Conservation (phyloP, 345 rosid species). For the Cochlearia excelsa region DNA sequence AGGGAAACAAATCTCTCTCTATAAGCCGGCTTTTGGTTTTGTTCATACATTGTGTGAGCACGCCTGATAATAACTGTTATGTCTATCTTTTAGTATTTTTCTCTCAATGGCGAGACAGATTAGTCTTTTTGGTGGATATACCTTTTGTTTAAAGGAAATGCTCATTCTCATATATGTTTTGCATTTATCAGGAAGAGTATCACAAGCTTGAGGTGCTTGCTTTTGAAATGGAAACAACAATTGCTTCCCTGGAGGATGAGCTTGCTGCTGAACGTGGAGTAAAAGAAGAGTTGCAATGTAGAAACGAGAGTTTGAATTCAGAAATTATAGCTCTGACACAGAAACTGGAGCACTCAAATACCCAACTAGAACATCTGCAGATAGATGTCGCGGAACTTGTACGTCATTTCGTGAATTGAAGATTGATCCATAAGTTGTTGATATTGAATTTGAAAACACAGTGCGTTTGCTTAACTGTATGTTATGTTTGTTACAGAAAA, state of each 20-base stretch:
- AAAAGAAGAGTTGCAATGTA: conserved; percentile 50
- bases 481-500: conserved; percentile 45
- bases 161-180: conserved; percentile 18
- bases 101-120: conserved; percentile 7
- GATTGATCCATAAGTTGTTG: conserved; percentile 16
- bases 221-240: conserved; percentile 89
- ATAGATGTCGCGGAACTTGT: conserved; percentile 58
- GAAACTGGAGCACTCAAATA: conserved; percentile 44
- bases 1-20: too few species aligned
- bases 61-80: conserved; percentile 7
- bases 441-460: conserved; percentile 8
- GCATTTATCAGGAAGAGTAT: conserved; percentile 64
- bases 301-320: conserved; percentile 48
- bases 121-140: conserved; percentile 18
- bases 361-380: conserved; percentile 49
- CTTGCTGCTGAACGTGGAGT: conserved; percentile 52
- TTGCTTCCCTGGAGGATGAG: conserved; percentile 79
- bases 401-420: conserved; percentile 31
- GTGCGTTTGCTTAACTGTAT: conserved; percentile 11
- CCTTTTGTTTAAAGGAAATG: conserved; percentile 12
- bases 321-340: conserved; percentile 54
- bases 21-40: not conserved
- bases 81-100: conserved; percentile 2
- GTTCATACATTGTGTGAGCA: conserved; percentile 17
- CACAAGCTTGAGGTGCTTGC: conserved; percentile 73